These are phyloP conservation scores for Microbotryum violaceum DNA, from an alignment of 1,284 basidiomycete genomes.

Conservation along the genomic window DNA sequence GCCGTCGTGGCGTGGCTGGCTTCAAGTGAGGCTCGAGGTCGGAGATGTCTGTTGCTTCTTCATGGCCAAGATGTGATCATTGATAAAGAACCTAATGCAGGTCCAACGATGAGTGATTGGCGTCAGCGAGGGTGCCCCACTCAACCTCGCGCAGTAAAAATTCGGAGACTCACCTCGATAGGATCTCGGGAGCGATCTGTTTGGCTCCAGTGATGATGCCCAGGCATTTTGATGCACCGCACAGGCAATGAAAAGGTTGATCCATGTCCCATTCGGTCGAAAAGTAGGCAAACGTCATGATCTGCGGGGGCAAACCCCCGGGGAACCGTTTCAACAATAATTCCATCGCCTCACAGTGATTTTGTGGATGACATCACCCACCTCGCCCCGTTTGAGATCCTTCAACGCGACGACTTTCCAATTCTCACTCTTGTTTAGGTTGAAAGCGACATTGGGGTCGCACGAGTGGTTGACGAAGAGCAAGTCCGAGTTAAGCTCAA, in stretches of 20 bases:
- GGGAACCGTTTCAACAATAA: too few species aligned
- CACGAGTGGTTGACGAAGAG: slow-evolving; percentile 63
- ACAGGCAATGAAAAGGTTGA: slow-evolving; percentile 55
- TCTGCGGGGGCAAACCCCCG: not conserved
- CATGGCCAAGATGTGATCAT: slow-evolving; percentile 25
- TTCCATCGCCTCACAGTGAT: too few species aligned
- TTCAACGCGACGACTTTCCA: slow-evolving; percentile 41
- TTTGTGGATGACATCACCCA: slow-evolving; percentile 2
- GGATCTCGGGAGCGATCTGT: slow-evolving; percentile 32
- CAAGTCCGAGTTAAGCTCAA: slow-evolving; percentile 59
- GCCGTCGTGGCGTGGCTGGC: too few species aligned
- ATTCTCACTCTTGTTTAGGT: slow-evolving; percentile 41
- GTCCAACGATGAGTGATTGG: too few species aligned
- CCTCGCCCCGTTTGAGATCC: slow-evolving; percentile 45
- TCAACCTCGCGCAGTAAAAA: too few species aligned
- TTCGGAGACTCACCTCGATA: slow-evolving; percentile 11
- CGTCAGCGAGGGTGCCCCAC: too few species aligned
- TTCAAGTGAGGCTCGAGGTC: too few species aligned
- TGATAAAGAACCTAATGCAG: slow-evolving; percentile 21
- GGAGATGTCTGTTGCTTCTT: not conserved
- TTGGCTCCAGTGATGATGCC: slow-evolving; percentile 44
- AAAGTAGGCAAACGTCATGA: slow-evolving; percentile 55
- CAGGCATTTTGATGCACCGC: slow-evolving; percentile 45
- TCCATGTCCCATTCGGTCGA: slow-evolving; percentile 66
- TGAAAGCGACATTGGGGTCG: slow-evolving; percentile 54